A percentile compares a stretch with the other conserved stretches of the same genome.
phyloP scores from a whole-genome alignment of 176 grass and related monocot species.

The Pharus latifolius region DNA sequence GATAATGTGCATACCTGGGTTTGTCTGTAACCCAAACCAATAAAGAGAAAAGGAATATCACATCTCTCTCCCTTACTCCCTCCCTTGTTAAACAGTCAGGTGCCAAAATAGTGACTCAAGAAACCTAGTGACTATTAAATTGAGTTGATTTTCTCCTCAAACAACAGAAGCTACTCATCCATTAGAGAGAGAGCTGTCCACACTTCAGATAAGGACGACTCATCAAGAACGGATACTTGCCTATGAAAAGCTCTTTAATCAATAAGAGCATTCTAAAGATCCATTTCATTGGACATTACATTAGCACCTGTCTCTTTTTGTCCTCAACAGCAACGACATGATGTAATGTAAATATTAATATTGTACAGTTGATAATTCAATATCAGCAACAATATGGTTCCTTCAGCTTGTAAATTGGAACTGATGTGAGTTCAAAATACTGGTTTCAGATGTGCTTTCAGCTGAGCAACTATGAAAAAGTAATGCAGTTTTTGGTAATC shows the following conservation, averaged over 20 bases:
- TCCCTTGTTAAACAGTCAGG: neutral
- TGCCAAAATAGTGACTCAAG: neutral
- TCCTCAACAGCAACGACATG: neutral
- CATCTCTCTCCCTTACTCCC: neutral
- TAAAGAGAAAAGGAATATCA: neutral
- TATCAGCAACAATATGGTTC: neutral
- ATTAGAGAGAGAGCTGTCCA: neutral
- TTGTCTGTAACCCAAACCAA: neutral
- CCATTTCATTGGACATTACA: too few species aligned
- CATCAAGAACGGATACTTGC: neutral
- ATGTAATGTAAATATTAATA: neutral
- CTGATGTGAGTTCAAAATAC: neutral
- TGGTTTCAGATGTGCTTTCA: neutral
- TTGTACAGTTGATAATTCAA: neutral
- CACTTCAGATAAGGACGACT: neutral
- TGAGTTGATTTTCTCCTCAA: neutral
- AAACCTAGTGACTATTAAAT: neutral
- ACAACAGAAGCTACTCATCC: neutral
- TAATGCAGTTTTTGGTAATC: neutral
- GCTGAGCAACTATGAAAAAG: neutral
- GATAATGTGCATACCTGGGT: neutral
- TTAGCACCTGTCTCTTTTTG: neutral
- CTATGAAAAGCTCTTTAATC: slow-evolving; percentile 1
- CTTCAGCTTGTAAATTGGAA: neutral
- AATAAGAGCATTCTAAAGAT: neutral